Evolutionary conservation across 2,329 filamentous ascomycete genomes (phyloP), one percentile per base, ranked within the genome.

Genomic region (Colletotrichum tamarilloi): DNA sequence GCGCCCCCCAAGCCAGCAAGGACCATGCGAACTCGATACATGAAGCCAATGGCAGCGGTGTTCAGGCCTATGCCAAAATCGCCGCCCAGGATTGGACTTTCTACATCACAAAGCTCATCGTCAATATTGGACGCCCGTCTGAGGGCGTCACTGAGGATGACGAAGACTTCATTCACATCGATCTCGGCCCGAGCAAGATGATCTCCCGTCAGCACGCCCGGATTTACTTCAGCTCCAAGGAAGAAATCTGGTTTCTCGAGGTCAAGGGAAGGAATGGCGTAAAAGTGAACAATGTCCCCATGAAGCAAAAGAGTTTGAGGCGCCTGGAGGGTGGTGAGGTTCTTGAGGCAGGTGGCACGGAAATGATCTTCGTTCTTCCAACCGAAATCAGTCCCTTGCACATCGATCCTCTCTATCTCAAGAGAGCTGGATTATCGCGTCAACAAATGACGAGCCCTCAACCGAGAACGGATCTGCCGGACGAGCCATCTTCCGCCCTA

Each of bases 281-380:
- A 59, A 94, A 94, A 78, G 87, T 98, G 26, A 94, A 99, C 81
- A 94, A 94, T 74, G 84, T 85, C 63, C 86, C 89, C 24, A 84
- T 97, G 68, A 93, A 93, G 78, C 88, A 92, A 64, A 92, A 93
- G 14, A 85, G 88, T 52, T 88, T 90, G 46, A 89, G 91, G 42
- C 85, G 90, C 35, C 88, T 99, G 30, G 90, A 91, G 55, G 98
- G 95, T 78, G 97, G 97, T 71, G 92, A 96, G 80, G 94, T 98
- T 56, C 92, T 99, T 71, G 95, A 98, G 79, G 94, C 98, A 79
- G 93, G 93, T 77, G 94, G 94, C 66, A 94, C 97, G 1, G 96
- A 99, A 85, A 99, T 99, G 97, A 96, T 98, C 87, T 99, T 99
- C 82, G 94, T 98, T 60, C 90, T 97, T n/a, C 96, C 97, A 0